phyloP scores from a whole-genome alignment of 2,329 filamentous ascomycete genomes.

The Fusarium equiseti region DNA sequence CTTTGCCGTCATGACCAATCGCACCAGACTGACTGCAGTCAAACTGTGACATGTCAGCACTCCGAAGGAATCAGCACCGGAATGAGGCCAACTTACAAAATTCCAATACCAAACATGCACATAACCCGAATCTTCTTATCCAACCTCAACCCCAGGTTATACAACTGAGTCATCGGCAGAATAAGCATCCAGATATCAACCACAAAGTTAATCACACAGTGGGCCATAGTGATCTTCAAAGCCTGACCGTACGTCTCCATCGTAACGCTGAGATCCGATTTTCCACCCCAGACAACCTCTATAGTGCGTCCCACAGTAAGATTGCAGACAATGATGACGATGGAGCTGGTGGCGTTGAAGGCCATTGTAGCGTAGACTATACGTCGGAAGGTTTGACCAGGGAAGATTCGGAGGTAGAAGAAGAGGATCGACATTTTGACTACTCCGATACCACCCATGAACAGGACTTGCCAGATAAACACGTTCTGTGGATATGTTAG shows the following conservation, averaged over 20 bases:
- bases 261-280: fast-evolving
- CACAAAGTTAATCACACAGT: background rate
- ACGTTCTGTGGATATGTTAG: background rate
- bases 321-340: background rate
- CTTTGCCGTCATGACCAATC: background rate
- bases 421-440: conserved; percentile 12
- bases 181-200: conserved; percentile 28
- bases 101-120: conserved; percentile 12
- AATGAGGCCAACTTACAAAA: conserved; percentile 3
- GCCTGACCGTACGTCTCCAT: fast-evolving
- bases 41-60: background rate
- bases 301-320: background rate
- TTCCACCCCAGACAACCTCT: background rate
- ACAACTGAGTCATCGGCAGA: conserved; percentile 18
- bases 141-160: background rate
- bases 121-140: conserved; percentile 7
- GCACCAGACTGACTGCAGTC: background rate
- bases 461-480: background rate
- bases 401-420: conserved; percentile 14
- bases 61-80: too few relatives aligned
- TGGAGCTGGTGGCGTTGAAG: background rate
- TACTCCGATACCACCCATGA: background rate
- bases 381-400: background rate
- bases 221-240: background rate
- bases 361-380: background rate